Percentiles rank a stretch among this genome's conserved stretches.
phyloP scores from a whole-genome alignment of 257 asterid species.

The Solanum chiquidenum region DNA sequence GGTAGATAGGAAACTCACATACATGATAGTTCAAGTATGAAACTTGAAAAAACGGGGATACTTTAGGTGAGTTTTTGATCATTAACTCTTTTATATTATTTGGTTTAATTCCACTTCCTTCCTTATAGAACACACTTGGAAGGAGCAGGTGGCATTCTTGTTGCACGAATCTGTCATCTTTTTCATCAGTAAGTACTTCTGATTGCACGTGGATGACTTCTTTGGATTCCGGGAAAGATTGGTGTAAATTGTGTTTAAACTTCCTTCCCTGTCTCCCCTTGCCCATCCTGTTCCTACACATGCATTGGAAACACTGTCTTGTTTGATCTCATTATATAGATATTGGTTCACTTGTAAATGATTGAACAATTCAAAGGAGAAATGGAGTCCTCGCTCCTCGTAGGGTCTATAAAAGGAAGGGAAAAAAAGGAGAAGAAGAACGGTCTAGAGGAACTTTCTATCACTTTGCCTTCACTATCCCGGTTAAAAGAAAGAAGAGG shows the following conservation, averaged over 20 bases:
- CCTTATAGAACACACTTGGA: slow-evolving; percentile 35
- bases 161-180: slow-evolving; percentile 29
- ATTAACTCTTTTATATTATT: neutral
- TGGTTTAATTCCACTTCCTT: neutral
- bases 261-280: neutral
- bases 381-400: neutral
- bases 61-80: neutral
- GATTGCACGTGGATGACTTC: neutral
- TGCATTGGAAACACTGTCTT: neutral
- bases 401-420: neutral
- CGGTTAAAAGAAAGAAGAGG: neutral
- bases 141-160: slow-evolving; percentile 22
- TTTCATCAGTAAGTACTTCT: slow-evolving; percentile 35
- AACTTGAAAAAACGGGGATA: neutral
- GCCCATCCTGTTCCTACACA: neutral
- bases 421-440: neutral
- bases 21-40: neutral
- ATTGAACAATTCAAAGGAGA: neutral
- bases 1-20: neutral
- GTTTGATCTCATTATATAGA: neutral
- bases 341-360: neutral
- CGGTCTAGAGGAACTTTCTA: neutral
- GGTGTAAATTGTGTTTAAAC: neutral
- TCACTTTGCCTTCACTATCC: neutral
- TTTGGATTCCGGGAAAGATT: neutral